Conservation (phyloP, 2,329 filamentous ascomycete genomes). For the Fusarium guadeloupense region DNA sequence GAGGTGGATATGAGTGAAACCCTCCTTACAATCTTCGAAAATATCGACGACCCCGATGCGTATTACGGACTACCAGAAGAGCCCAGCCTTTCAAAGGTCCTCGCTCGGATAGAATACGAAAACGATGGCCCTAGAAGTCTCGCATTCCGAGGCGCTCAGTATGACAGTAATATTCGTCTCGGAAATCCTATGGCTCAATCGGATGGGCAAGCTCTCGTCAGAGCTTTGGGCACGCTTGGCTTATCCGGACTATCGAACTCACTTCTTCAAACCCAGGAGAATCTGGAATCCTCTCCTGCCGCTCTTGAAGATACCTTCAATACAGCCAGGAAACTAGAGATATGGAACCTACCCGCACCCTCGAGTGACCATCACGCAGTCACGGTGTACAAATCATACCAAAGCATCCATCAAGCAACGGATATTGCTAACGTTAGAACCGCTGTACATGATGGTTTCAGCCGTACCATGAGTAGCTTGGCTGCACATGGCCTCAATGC, state of each 20-base stretch:
- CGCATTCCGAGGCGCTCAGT: constrained; percentile 88
- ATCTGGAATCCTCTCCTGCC: constrained; percentile 63
- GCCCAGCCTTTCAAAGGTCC: constrained; percentile 78
- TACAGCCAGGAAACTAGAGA: constrained; percentile 82
- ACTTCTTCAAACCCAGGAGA: constrained; percentile 74
- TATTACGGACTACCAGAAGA: constrained; percentile 91
- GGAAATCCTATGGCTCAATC: constrained; percentile 62
- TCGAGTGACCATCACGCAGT: constrained; percentile 70
- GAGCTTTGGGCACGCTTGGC: constrained; percentile 81
- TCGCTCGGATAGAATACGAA: constrained; percentile 89
- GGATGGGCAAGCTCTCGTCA: constrained; percentile 76
- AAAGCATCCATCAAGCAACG: constrained; percentile 75
- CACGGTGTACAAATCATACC: constrained; percentile 81
- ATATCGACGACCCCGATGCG: constrained; percentile 93
- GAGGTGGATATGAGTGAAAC: constrained; percentile 70
- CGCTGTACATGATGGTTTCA: constrained; percentile 71
- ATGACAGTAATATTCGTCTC: constrained; percentile 82
- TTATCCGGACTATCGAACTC: constrained; percentile 87
- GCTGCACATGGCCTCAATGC: constrained; percentile 59
- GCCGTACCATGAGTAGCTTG: constrained; percentile 68
- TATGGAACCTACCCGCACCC: constrained; percentile 89
- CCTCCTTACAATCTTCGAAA: constrained; percentile 84
- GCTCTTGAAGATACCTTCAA: constrained; percentile 78
- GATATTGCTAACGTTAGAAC: constrained; percentile 62
- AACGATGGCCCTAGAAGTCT: constrained; percentile 86